Conservation (phyloP, 1,284 basidiomycete genomes). For the Leccinum fuscescens region DNA sequence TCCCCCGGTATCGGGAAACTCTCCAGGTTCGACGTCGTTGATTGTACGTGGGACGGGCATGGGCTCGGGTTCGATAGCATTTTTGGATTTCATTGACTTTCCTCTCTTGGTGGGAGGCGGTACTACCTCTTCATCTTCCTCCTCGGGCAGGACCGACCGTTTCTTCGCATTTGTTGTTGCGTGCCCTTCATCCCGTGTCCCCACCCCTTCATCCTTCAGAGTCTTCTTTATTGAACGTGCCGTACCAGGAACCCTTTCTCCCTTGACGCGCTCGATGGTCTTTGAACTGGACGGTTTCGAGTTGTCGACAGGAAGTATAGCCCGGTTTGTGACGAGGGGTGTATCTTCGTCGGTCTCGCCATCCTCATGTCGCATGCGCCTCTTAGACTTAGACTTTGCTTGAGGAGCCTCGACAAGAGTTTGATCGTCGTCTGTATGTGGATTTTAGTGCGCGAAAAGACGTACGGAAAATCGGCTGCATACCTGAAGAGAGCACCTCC, state of each 20-base stretch:
- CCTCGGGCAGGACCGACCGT: not conserved
- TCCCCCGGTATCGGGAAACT: not conserved
- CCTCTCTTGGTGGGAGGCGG: slow-evolving; percentile 12
- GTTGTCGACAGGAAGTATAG: not conserved
- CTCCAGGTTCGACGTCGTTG: not conserved
- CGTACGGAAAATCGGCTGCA: not conserved
- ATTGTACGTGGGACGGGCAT: not conserved
- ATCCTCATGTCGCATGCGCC: not conserved
- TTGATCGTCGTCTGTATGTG: slow-evolving; percentile 27
- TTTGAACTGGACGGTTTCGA: slow-evolving; percentile 1
- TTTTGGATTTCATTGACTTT: slow-evolving; percentile 2
- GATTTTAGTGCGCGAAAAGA: not conserved
- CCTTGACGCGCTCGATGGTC: not conserved
- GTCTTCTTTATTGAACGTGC: slow-evolving; percentile 2
- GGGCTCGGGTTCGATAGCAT: not conserved
- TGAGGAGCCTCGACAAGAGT: slow-evolving; percentile 26
- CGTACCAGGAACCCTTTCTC: not conserved
- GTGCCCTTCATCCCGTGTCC: not conserved
- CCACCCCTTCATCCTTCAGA: not conserved
- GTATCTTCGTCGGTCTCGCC: slow-evolving; percentile 4
- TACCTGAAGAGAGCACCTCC: slow-evolving; percentile 17
- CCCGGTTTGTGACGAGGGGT: slow-evolving; percentile 1
- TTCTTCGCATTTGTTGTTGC: slow-evolving; percentile 4
- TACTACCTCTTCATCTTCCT: not conserved
- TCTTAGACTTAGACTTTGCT: slow-evolving; percentile 5